Base-by-base conservation (phyloP, 306 rosid species). In the Glycyrrhiza uralensis region DNA sequence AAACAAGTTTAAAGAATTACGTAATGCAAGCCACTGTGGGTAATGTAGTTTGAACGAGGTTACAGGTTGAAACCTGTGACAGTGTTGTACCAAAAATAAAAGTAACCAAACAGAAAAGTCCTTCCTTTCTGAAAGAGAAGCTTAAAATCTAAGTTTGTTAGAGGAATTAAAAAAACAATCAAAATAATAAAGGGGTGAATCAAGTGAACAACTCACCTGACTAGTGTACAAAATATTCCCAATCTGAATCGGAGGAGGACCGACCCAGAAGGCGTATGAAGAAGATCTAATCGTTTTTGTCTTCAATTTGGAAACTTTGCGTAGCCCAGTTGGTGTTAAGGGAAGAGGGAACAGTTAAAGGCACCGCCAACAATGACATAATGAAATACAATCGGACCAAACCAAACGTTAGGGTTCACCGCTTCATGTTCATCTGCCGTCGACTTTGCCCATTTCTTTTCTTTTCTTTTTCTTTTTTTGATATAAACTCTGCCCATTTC, bases 331-430 rank as follows among this genome's bases (percentile, higher is more conserved):
- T 33, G 46, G 46, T 1, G 46, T 47, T 30, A 18, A 36, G 12
- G 8, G 32, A 49, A 67, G 33, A 67, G 15, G 33, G 33, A 18
- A n/a, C 2, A 18, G 15, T 28, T 4, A 35, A 38, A 30, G 3
- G 32, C 59, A 67, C 47, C 74, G 62, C 57, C 49, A 50, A 68
- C 9, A 39, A 50, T 6, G 60, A 35, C 22, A 49, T 19, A 41
- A 66, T 28, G 29, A 13, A n/a, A 6, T 42, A 29, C n/a, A 63
- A 63, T 7, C 3, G 38, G 23, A 22, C 45, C 59, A 66, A 66
- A 49, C 9, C n/a, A 7, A n/a, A 32, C 13, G 60, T 52, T 50
- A 69, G 49, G 74, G 62, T 69, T 69, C 36, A 69, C 36, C 60
- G 60, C 60, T 52, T 52, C 60, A 52, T 24, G 33, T 52, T 52